Conservation (phyloP, 257 asterid species). For the Nicotiana obtusifolia region DNA sequence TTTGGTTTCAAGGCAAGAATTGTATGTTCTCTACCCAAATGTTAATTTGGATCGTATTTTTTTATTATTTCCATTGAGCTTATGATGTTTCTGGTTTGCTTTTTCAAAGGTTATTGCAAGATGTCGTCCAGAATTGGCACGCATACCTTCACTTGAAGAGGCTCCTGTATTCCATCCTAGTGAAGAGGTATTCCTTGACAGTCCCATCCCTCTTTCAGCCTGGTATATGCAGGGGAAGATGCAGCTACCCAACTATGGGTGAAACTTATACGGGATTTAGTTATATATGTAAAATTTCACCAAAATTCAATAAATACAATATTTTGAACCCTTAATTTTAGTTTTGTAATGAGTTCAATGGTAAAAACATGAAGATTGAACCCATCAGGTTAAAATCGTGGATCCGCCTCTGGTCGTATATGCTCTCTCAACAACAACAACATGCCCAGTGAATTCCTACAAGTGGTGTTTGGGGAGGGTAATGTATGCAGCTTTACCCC, state of each 20-base stretch:
- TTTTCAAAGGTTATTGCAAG: constrained; percentile 55
- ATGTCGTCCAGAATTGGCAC: constrained; percentile 54
- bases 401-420: not conserved
- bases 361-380: too few relatives aligned
- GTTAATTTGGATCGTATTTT: not conserved
- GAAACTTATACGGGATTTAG: too few relatives aligned
- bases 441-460: too few relatives aligned
- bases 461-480: too few relatives aligned
- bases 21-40: not conserved
- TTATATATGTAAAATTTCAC: too few relatives aligned
- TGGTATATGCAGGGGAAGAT: not conserved
- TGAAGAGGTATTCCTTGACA: constrained; percentile 51
- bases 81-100: constrained; percentile 3
- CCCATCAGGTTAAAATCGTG: too few relatives aligned
- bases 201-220: not conserved
- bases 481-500: too few relatives aligned
- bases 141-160: constrained; percentile 51
- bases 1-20: not conserved
- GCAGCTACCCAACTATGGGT: too few relatives aligned
- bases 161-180: constrained; percentile 73
- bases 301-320: too few relatives aligned
- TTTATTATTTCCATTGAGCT: not conserved
- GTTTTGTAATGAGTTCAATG: too few relatives aligned
- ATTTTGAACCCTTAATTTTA: too few relatives aligned
- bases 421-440: too few relatives aligned